Evolutionary conservation across 371 early-diverging fungal species (phyloP).

Genomic region (Haplosporangium sp.): DNA sequence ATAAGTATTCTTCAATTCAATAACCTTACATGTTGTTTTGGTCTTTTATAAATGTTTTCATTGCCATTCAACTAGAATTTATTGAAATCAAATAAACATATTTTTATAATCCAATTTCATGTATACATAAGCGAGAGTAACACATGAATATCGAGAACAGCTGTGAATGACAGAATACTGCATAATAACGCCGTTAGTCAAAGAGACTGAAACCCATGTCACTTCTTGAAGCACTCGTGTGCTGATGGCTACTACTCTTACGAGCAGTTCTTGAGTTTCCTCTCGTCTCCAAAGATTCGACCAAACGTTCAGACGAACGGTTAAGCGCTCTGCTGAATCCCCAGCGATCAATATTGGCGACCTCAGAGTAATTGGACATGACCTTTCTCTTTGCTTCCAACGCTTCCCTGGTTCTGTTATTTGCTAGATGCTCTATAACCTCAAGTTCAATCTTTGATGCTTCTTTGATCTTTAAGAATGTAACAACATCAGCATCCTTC

Average conservation of each 20-base stretch:
- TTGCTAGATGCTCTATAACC: constrained; percentile 34
- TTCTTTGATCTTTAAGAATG: constrained; percentile 30
- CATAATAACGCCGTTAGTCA: background rate
- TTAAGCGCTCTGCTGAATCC: constrained; percentile 31
- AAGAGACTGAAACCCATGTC: constrained; percentile 16
- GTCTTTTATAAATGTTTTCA: no score
- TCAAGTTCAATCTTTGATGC: constrained; percentile 30
- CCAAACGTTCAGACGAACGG: constrained; percentile 28
- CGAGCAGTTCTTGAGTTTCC: constrained; percentile 30
- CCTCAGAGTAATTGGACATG: constrained; percentile 18
- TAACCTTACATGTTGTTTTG: no score
- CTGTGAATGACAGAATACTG: no score
- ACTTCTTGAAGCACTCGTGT: constrained; percentile 1
- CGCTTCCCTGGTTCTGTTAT: constrained; percentile 32
- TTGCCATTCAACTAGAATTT: no score
- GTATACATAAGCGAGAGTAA: no score
- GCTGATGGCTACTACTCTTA: constrained; percentile 17
- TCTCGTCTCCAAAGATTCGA: constrained; percentile 15
- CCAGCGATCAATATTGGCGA: constrained; percentile 16
- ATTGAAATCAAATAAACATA: no score
- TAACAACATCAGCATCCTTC: constrained; percentile 25
- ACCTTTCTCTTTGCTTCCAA: constrained; percentile 27
- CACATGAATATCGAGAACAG: no score
- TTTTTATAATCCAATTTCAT: no score
- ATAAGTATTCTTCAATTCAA: no score